Conservation (phyloP, 2,329 filamentous ascomycete species). For the Magnaporthales sp. region DNA sequence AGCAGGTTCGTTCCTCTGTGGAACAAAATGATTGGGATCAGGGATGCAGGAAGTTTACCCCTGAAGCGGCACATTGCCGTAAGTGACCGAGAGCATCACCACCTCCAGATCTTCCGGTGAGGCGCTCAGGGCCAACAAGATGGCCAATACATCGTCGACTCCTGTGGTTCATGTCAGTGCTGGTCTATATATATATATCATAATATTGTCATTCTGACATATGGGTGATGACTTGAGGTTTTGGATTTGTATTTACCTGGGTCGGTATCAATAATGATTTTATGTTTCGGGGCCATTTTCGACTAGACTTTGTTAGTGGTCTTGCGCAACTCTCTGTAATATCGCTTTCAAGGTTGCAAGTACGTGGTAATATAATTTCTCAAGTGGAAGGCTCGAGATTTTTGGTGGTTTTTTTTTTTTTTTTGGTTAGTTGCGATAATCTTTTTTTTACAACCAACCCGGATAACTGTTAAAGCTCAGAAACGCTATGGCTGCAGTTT, state of each 20-base stretch:
- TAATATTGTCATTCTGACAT: no score
- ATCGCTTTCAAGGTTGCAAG: not conserved
- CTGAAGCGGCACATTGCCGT: conserved; percentile 84
- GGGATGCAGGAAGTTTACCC: conserved; percentile 42
- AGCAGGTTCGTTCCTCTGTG: not conserved
- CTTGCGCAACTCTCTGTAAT: not conserved
- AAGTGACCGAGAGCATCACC: conserved; percentile 78
- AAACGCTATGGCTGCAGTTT: no score
- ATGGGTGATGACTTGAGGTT: no score
- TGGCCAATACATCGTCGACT: conserved; percentile 83
- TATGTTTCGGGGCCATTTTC: conserved; percentile 58
- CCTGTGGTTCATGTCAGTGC: conserved; percentile 35
- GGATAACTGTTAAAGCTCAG: not conserved
- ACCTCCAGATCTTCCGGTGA: conserved; percentile 79
- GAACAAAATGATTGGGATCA: not conserved
- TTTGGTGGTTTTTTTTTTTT: no score
- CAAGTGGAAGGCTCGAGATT: not conserved
- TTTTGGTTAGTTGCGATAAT: not conserved
- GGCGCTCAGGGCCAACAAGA: conserved; percentile 78
- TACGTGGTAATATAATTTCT: not conserved
- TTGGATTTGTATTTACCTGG: conserved; percentile 49
- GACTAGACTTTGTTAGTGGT: not conserved
- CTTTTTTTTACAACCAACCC: not conserved
- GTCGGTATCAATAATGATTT: conserved; percentile 94
- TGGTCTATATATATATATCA: not conserved